Evolutionary conservation across 768 basidiomycete genomes (phyloP), one percentile per base, ranked within the genome.

Genomic region (Mycena filopes): DNA sequence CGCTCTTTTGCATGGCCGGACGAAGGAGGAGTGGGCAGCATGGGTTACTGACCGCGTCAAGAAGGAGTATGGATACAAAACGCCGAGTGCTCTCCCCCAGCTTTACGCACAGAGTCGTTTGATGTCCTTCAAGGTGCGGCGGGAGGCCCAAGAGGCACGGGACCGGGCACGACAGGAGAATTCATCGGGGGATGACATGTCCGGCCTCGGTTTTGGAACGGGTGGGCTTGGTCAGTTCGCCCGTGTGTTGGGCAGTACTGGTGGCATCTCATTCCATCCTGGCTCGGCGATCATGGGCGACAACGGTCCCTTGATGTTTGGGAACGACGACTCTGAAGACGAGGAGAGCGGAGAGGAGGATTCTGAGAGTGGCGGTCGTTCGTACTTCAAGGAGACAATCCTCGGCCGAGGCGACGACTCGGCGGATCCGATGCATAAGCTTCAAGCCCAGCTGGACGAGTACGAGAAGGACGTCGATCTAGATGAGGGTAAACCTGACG

Each of bases 1-100:
- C 61, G 98, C 94, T 9, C 77, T 99, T 47, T 85, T 96, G 33
- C 86, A 92, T 66, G 96, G 94, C 42, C 88, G 89, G 64, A 93
- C 94, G n/a, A 87, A 90, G 76, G 91, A 93, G 68, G 89, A 96
- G 74, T 99, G 98, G 98, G 93, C 93, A 72, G 75, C 84, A 40
- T 98, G 97, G 97, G 77, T 99, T 63, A 86, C 83, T 48, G 87
- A 95, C 53, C 89, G 96, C 41, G 93, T 96, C 49, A 84, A 94
- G 74, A 84, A 82, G 23, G 82, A 87, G 43, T 84, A 89, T 73
- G 95, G 95, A 20, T 92, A 91, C 77, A 74, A 82, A 33, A 98
- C 97, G 2, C 96, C 96, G 13, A 84, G 80, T 25, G 76, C 83
- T 21, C 82, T 91, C 9, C 94, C 95, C 4, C 89, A 93, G 70